Conservation (phyloP, 805 yeast genomes). For the Kuraishia ogatae region DNA sequence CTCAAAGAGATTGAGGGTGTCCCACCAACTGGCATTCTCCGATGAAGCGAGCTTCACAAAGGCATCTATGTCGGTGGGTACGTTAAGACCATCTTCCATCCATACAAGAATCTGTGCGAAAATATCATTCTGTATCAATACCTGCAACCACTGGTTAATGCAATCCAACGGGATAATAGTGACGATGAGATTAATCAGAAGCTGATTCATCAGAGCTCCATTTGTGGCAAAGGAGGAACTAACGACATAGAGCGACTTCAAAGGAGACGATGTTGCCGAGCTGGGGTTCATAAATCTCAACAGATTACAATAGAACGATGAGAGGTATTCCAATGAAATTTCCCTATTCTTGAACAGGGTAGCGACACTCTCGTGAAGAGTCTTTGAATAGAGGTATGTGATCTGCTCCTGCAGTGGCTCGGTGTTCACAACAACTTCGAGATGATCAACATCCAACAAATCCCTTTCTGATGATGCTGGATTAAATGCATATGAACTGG, state of each 20-base stretch:
- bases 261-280: background rate
- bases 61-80: slow-evolving; percentile 3
- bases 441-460: background rate
- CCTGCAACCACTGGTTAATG: slow-evolving; percentile 11
- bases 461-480: background rate
- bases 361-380: background rate
- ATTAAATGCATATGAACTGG: background rate
- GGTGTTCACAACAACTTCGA: background rate
- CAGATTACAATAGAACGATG: background rate
- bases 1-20: slow-evolving; percentile 39
- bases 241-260: background rate
- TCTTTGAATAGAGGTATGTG: background rate
- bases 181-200: slow-evolving; percentile 16
- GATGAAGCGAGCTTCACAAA: background rate
- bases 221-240: background rate
- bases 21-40: slow-evolving; percentile 16
- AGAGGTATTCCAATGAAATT: background rate
- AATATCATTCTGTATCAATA: slow-evolving; percentile 11
- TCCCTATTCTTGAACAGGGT: background rate
- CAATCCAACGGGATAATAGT: slow-evolving; percentile 12
- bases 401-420: background rate
- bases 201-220: slow-evolving; percentile 5
- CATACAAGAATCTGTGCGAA: slow-evolving; percentile 10
- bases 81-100: slow-evolving; percentile 10
- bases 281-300: background rate